phyloP scores from a whole-genome alignment of 306 rosid genomes.

The Quercus rubra region DNA sequence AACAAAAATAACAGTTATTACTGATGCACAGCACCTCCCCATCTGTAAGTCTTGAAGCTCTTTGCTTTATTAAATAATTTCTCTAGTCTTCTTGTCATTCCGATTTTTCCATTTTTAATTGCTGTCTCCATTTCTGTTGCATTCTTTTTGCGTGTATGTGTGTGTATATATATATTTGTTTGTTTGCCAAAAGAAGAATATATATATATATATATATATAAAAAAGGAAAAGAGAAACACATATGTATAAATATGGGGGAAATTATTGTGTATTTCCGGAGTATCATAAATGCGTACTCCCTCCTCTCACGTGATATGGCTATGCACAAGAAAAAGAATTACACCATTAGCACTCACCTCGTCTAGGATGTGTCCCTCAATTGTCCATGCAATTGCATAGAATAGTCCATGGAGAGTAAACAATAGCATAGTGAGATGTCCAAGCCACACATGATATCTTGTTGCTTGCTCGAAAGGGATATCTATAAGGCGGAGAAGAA shows the following conservation, averaged over 20 bases:
- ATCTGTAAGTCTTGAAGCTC: too few species aligned
- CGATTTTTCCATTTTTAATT: background rate
- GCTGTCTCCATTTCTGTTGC: background rate
- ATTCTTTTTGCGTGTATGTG: background rate
- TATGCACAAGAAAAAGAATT: slow-evolving; percentile 10
- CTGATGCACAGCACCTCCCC: too few species aligned
- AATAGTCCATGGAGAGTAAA: slow-evolving; percentile 84
- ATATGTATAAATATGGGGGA: background rate
- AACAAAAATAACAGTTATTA: background rate
- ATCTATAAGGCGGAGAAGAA: slow-evolving; percentile 73
- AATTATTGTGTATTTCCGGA: too few species aligned
- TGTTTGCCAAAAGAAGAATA: background rate
- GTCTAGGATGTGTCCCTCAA: slow-evolving; percentile 46
- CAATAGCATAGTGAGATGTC: slow-evolving; percentile 87
- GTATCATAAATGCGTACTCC: too few species aligned
- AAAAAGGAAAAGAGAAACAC: background rate
- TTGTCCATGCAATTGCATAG: slow-evolving; percentile 53
- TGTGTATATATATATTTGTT: background rate
- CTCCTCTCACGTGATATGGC: too few species aligned
- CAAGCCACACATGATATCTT: slow-evolving; percentile 90
- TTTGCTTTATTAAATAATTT: too few species aligned
- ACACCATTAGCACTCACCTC: slow-evolving; percentile 49
- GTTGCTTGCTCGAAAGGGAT: slow-evolving; percentile 94
- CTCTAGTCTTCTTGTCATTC: too few species aligned
- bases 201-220: background rate